phyloP scores from a whole-genome alignment of 208 protist genomes.

The Porcisia hertigi region DNA sequence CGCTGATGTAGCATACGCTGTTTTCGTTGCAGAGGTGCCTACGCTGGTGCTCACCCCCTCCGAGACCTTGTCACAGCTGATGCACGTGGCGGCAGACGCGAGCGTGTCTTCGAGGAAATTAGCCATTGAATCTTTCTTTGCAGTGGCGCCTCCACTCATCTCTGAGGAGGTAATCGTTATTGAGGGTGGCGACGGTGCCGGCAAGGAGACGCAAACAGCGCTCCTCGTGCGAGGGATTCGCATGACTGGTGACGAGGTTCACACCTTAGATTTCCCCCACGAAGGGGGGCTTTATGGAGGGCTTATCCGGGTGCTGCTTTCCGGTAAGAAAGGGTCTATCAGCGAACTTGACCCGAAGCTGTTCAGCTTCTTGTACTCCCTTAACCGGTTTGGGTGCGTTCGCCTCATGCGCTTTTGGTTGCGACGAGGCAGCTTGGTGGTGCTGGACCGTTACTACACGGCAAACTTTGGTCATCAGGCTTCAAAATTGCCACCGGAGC shows the following conservation, averaged over 20 bases:
- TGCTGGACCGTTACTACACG: constrained; percentile 92
- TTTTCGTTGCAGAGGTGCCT: constrained; percentile 58
- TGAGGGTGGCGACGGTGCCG: constrained; percentile 91
- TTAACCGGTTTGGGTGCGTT: constrained; percentile 84
- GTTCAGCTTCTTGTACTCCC: constrained; percentile 90
- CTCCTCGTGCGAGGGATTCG: constrained; percentile 44
- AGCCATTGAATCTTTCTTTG: constrained; percentile 37
- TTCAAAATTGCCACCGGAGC: constrained; percentile 70
- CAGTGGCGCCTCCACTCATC: constrained; percentile 4
- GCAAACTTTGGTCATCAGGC: constrained; percentile 92
- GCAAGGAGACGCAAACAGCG: constrained; percentile 90
- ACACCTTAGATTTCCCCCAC: constrained; percentile 87
- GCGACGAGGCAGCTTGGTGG: constrained; percentile 51
- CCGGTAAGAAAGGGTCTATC: constrained; percentile 81
- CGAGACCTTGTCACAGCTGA: constrained; percentile 41
- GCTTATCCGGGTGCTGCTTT: constrained; percentile 81
- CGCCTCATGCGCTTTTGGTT: constrained; percentile 72
- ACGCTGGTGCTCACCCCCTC: constrained; percentile 41
- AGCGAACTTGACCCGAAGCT: constrained; percentile 69
- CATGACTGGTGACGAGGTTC: constrained; percentile 22
- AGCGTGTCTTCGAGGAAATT: background rate
- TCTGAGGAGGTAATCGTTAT: constrained; percentile 68
- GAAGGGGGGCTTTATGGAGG: constrained; percentile 75
- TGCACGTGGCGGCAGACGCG: constrained; percentile 12
- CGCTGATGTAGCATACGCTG: constrained; percentile 63